Base-by-base conservation (phyloP, 257 asterid genomes). In the Pogostemon cablin region DNA sequence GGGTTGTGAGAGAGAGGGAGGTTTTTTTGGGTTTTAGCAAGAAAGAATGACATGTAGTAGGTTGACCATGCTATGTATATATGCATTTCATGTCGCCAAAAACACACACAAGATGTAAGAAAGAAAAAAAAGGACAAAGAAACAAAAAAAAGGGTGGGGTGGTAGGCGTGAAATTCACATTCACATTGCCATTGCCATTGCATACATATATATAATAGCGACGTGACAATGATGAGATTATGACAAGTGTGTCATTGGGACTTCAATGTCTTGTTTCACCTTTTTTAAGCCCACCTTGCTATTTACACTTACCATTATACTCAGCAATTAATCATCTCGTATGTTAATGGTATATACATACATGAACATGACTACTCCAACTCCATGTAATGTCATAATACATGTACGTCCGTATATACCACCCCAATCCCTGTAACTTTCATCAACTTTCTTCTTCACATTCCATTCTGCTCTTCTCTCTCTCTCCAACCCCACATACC, bases 201-300 rank as follows among this genome's bases (percentile, higher is more conserved):
- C 72, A 53, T 59, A 40, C 49, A 49, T 70, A 57, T 4, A 9
- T 15, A 57, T 35, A 41, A 82, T 60, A 81, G 89, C 82, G 86
- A 81, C 89, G 71, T 79, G 80, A 74, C 85, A 81, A 84, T 81
- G 86, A 84, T 79, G 86, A 84, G 84, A 73, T 84, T 77, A 81
- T 81, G 82, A 75, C 62, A 72, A 74, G 59, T 71, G 74, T 78
- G 80, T 82, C 85, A 74, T 74, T 54, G 71, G 35, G 72, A 68
- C 63, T 75, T 75, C 80, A 71, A 75, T 79, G 58, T 75, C 73
- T 62, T 69, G 44, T 20, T 48, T 64, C 58, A 46, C 52, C 76
- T 63, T 72, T 78, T 65, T 50, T 4, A 15, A 15, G 15, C 15
- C 15, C 62, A 50, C 58, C 38, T 55, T 15, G 15, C 15, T 15